These are phyloP conservation scores for Straminergon stramineum DNA, from an alignment of 225 moss, liverwort and hornwort species.

Conservation along the genomic window DNA sequence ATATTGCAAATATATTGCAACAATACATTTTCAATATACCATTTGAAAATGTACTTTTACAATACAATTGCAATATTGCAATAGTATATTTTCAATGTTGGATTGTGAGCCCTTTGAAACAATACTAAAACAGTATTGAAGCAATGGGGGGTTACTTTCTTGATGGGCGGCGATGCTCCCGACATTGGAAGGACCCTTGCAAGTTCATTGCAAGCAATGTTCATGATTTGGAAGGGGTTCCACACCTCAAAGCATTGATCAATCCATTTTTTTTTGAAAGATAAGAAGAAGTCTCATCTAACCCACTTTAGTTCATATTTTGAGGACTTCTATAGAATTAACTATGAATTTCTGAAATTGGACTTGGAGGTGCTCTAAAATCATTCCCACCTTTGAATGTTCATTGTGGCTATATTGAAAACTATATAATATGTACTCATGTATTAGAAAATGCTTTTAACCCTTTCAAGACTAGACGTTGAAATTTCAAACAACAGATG, in stretches of 20 bases:
- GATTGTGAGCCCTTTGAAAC: no score
- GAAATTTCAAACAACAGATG: accelerated
- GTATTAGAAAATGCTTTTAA: not conserved
- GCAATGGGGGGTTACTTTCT: no score
- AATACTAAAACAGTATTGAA: no score
- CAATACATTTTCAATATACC: no score
- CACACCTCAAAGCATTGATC: not conserved
- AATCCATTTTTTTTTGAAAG: not conserved
- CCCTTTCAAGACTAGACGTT: not conserved
- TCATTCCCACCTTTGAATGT: not conserved
- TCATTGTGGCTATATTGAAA: not conserved
- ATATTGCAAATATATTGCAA: no score
- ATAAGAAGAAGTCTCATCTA: not conserved
- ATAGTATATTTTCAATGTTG: no score
- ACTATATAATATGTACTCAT: not conserved
- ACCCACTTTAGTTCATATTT: not conserved
- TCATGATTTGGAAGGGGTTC: not conserved
- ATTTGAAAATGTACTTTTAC: no score
- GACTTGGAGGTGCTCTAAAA: not conserved
- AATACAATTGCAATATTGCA: no score
- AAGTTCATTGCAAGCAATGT: no score
- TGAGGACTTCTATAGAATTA: not conserved
- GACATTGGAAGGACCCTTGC: no score
- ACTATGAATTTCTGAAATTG: not conserved
- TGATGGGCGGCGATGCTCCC: no score